Evolutionary conservation across 192 early-diverging fungal genomes (phyloP), one percentile per base, ranked within the genome.

Genomic region (Coemansia sp.): DNA sequence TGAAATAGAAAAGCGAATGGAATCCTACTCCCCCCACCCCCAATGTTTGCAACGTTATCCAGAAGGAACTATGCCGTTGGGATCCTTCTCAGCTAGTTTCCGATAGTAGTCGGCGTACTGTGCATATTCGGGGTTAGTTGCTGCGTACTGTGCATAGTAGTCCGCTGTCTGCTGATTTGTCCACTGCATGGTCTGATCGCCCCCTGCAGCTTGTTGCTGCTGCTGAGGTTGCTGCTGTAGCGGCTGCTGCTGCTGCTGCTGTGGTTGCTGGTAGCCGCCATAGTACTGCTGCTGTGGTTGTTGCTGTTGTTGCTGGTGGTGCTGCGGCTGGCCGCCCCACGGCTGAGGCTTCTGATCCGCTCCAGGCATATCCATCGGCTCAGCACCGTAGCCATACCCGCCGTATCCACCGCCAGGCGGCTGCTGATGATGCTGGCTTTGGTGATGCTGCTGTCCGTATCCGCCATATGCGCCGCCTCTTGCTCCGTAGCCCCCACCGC

Each of bases 61-160:
- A 9, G 80, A 74, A 39, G 72, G 75, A 23, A 83, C 81, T 48
- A 83, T 78, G 26, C 81, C 81, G 42, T 83, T 62, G 11, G 81
- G 81, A 12, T 83, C 81, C 65, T 65, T 83, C 39, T 74, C 81
- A 7, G 81, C 81, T 26, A 83, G 69, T 45, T 75, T 77, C 23
- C 76, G 75, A 40, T 83, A 83, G 48, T 83, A 83, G 37, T 83
- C 75, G 4, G 76, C 81, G 23, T 83, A 83, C 65, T 83, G 81
- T 1, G 76, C 81, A 45, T 83, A 83, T 44, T 83, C 76, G 19
- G 81, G 81, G 44, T 68, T 75, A 13, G 71, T 72, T 9, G 71
- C 47, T 6, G 76, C 76, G 54, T 83, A 75, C 64, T 83, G 76
- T 5, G 81, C 60, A 56, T 83, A 83, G 54, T 83, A 77, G 11